Evolutionary conservation across 768 basidiomycete species (phyloP), one percentile per base, ranked within the genome.

Genomic region (Mycena kentingensis): DNA sequence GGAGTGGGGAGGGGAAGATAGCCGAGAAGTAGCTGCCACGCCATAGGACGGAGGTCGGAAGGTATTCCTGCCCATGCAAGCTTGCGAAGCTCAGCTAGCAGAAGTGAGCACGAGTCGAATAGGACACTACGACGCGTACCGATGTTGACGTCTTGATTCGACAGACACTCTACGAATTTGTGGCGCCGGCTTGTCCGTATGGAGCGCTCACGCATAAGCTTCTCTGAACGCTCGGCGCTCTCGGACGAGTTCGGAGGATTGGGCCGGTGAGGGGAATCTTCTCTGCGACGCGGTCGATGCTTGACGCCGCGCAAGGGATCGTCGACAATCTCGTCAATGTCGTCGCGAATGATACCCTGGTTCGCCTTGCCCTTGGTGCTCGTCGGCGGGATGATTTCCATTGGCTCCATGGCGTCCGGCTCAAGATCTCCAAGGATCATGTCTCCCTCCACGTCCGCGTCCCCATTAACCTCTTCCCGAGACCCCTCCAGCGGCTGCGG

Each of bases 51-150:
- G 24, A 99, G 75, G 61, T 94, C 90, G 49, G 70, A 67, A 0
- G 97, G 96, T 22, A 98, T 89, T 21, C 97, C 97, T 45, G 88
- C 87, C 97, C 97, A 99, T 18, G 94, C 87, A 42, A 97, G 80
- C 64, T 93, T 93, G 42, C 94, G 80, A 55, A 99, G 76, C 66
- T 93, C 90, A 18, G 83, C 90, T 90, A 58, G 15, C 19, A 25
- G 43, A 46, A 51, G 57, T 57, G 37, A 43, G 25, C 24, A 51
- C 31, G 44, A 27, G 25, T 27, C 46, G 42, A 27, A 27, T 28
- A 45, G 42, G 21, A 21, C 45, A 27, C 37, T 35, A 46, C 7
- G 10, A 44, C 36, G 74, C 85, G 57, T 62, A 90, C 89, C 82
- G 41, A 97, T 87, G 66, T 93, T 87, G 43, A 95, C 85, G 58